phyloP scores from a whole-genome alignment of 2,329 filamentous ascomycete genomes.

The Monilinia aucupariae region DNA sequence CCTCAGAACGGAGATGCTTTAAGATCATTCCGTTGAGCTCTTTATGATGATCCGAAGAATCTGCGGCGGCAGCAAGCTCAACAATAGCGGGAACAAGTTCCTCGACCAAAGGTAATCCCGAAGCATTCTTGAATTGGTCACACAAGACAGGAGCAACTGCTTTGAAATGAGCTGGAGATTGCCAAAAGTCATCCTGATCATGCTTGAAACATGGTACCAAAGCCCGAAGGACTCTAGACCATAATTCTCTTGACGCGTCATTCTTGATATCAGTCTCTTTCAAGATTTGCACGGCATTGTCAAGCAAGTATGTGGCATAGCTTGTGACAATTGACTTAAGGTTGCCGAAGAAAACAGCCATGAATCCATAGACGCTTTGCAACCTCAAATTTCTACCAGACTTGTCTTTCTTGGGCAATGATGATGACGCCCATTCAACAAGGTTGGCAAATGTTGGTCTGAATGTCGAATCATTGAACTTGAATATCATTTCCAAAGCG shows the following conservation, averaged over 20 bases:
- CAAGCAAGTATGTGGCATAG: conserved; percentile 81
- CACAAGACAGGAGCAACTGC: conserved; percentile 66
- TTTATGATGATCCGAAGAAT: conserved; percentile 86
- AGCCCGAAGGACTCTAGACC: conserved; percentile 64
- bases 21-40: conserved; percentile 76
- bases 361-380: conserved; percentile 75
- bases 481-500: conserved; percentile 86
- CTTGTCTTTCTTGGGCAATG: conserved; percentile 56
- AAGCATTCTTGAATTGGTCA: conserved; percentile 54
- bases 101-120: conserved; percentile 40
- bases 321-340: conserved; percentile 92
- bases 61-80: conserved; percentile 72
- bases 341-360: conserved; percentile 71
- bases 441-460: conserved; percentile 81
- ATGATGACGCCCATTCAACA: conserved; percentile 70
- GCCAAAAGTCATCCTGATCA: conserved; percentile 95
- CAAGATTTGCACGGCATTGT: conserved; percentile 64
- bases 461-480: conserved; percentile 92
- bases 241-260: conserved; percentile 54
- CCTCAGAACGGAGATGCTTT: conserved; percentile 69
- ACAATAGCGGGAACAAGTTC: conserved; percentile 70
- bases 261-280: conserved; percentile 41
- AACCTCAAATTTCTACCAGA: conserved; percentile 56
- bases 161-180: conserved; percentile 79
- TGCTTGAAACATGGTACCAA: conserved; percentile 74